phyloP scores from a whole-genome alignment of 257 asterid species.

The Salvia rosmarinus region DNA sequence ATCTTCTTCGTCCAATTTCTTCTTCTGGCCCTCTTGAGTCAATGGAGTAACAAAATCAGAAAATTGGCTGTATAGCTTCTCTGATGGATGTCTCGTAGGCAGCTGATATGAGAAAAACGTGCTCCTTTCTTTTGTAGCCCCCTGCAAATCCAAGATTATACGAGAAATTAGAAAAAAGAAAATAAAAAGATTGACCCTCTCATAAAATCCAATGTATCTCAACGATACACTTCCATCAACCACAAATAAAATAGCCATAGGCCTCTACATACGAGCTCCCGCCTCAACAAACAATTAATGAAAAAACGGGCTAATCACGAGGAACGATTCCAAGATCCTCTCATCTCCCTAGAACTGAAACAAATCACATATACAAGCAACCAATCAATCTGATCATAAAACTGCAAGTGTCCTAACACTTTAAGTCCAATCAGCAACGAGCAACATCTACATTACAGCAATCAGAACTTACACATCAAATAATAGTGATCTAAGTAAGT shows the following conservation, averaged over 20 bases:
- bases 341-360: not conserved
- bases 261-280: conserved; percentile 1
- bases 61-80: conserved; percentile 41
- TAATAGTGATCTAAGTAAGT: not conserved
- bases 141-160: conserved; percentile 47
- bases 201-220: not conserved
- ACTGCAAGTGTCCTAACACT: not conserved
- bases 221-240: not conserved
- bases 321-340: too few relatives aligned
- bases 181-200: not conserved
- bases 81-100: conserved; percentile 46
- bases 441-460: conserved; percentile 12
- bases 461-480: not conserved
- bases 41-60: conserved; percentile 42
- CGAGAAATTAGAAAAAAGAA: not conserved
- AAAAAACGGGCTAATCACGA: not conserved
- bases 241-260: not conserved
- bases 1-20: conserved; percentile 63
- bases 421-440: not conserved
- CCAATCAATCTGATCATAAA: not conserved
- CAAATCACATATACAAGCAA: not conserved
- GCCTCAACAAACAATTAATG: not conserved
- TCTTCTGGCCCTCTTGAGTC: conserved; percentile 45
- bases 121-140: conserved; percentile 48
- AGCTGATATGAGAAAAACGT: conserved; percentile 41